phyloP scores from a whole-genome alignment of 176 grass and related monocot species.

The Cenchrus purpureus region DNA sequence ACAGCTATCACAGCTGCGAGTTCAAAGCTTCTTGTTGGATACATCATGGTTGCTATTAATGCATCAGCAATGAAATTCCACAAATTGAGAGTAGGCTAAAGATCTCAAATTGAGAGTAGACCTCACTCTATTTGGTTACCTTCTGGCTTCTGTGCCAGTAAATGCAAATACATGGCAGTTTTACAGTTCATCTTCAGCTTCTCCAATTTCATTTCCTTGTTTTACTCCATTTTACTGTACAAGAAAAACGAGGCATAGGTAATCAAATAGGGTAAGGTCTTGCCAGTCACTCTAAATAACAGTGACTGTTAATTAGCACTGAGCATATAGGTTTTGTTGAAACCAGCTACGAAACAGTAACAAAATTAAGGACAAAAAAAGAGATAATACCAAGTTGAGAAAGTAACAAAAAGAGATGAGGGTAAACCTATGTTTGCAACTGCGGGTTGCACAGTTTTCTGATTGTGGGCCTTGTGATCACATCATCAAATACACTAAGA shows the following conservation, averaged over 20 bases:
- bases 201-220: background rate
- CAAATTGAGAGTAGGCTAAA: background rate
- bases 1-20: constrained; percentile 1
- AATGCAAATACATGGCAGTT: constrained; percentile 4
- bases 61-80: background rate
- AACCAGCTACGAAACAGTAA: background rate
- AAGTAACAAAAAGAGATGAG: constrained; percentile 18
- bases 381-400: background rate
- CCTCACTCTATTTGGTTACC: too few relatives aligned
- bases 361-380: background rate
- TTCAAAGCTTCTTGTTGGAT: constrained; percentile 11
- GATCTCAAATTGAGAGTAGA: too few relatives aligned
- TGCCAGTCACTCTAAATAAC: constrained; percentile 10
- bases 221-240: constrained; percentile 2
- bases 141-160: background rate
- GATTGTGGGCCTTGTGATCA: background rate
- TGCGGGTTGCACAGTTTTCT: background rate
- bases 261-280: constrained; percentile 17
- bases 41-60: background rate
- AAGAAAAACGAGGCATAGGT: background rate
- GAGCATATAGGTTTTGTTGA: background rate
- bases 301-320: constrained; percentile 2
- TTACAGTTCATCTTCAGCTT: background rate
- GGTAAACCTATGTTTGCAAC: background rate
- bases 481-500: constrained; percentile 6